Evolutionary conservation across 1,139 yeast species (phyloP), one percentile per base, ranked within the genome.

Genomic region (Scheffersomyces quercinus): DNA sequence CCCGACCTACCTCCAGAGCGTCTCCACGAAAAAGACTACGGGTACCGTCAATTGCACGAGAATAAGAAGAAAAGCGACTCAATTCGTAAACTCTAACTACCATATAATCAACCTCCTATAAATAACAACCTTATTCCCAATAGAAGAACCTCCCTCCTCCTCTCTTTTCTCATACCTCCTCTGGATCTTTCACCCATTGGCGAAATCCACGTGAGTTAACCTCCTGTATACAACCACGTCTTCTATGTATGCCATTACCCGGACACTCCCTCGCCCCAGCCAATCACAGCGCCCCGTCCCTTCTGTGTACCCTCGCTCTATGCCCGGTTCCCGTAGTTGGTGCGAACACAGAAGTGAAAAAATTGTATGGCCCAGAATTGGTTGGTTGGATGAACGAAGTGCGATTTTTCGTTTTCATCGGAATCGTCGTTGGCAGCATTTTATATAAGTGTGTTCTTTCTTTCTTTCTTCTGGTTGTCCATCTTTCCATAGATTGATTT

Each of bases 171-270:
- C 35, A n/a, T 8, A 6, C 24, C 20, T 10, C 35, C n/a, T 24
- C 35, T 31, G n/a, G 16, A 7, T 5, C 8, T 10, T 13, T 31
- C 24, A 14, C 6, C 24, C 30, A 15, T 41, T 44, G 29, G 30
- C 41, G 45, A 39, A 39, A 42, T 36, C 41, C 48, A 45, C 48
- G 48, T 45, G 48, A 45, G 30, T 16, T 20, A 14, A 6, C 2
- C n/a, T n/a, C 29, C 40, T 29, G 39, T 37, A 37, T 30, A 28
- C 36, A 26, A 3, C 12, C 26, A 9, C 20, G 16, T 42, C 41
- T 45, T 40, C 43, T 43, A 39, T 28, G 39, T 35, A 41, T 38
- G 40, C 32, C 37, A 39, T 40, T 45, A 46, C 39, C 45, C 48
- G 46, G 46, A 43, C 35, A 31, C 11, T 4, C 24, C 11, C 35